Conservation (phyloP, 192 early-diverging fungal genomes). For the Linnemannia hyalina region DNA sequence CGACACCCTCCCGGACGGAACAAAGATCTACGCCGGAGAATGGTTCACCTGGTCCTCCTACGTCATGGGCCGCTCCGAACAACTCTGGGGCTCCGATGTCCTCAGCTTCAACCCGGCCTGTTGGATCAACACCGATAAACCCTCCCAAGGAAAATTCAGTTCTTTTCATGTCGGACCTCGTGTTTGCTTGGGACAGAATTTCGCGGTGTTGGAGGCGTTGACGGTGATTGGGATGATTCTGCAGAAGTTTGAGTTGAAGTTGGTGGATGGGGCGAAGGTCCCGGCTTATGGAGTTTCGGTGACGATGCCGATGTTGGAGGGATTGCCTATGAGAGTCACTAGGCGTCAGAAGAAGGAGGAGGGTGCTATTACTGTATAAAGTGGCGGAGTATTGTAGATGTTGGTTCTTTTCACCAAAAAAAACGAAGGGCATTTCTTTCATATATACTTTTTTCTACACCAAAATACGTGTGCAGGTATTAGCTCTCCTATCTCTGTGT, state of each 20-base stretch:
- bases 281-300: constrained; percentile 36
- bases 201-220: constrained; percentile 54
- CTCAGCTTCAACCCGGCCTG: constrained; percentile 72
- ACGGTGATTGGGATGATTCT: constrained; percentile 41
- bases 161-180: constrained; percentile 71
- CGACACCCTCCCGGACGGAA: constrained; percentile 73
- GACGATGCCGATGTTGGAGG: constrained; percentile 57
- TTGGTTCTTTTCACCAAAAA: background rate
- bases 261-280: constrained; percentile 28
- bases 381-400: background rate
- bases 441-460: no score
- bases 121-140: constrained; percentile 66
- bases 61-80: constrained; percentile 64
- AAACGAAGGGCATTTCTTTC: background rate
- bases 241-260: constrained; percentile 33
- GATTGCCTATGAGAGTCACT: constrained; percentile 32
- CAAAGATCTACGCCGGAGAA: constrained; percentile 65
- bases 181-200: constrained; percentile 52
- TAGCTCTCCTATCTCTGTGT: no score
- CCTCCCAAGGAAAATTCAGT: constrained; percentile 60
- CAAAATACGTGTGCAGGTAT: no score
- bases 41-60: constrained; percentile 65
- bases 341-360: constrained; percentile 1
- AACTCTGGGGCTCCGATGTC: constrained; percentile 78
- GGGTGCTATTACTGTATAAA: background rate